Evolutionary conservation across 768 basidiomycete genomes (phyloP).

Genomic region (Lyophyllum semitale): DNA sequence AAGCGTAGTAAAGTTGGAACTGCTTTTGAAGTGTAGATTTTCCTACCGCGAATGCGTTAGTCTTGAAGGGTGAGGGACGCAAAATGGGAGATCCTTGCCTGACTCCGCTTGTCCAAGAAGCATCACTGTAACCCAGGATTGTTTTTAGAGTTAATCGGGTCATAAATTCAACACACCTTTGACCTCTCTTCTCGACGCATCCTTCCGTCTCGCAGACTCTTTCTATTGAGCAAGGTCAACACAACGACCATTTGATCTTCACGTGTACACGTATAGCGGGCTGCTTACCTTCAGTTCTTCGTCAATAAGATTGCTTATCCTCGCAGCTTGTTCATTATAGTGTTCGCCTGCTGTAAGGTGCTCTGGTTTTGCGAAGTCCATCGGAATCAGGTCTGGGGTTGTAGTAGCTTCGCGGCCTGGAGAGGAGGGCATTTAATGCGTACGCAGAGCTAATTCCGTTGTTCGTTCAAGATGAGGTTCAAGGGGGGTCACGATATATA

Average conservation of each 20-base stretch:
- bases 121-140: conserved; percentile 47
- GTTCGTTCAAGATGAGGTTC: conserved; percentile 2
- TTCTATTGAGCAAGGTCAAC: conserved; percentile 33
- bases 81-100: conserved; percentile 27
- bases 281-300: conserved; percentile 52
- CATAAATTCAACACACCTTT: conserved; percentile 43
- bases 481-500: conserved; percentile 2
- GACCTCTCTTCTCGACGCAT: conserved; percentile 39
- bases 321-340: conserved; percentile 45
- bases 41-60: conserved; percentile 32
- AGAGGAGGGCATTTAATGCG: conserved; percentile 10
- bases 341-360: conserved; percentile 11
- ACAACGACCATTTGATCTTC: neutral
- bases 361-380: conserved; percentile 14
- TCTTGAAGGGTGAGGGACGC: neutral
- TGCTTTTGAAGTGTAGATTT: conserved; percentile 87
- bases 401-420: neutral
- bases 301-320: conserved; percentile 54
- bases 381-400: conserved; percentile 10
- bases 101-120: conserved; percentile 80
- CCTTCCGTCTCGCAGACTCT: conserved; percentile 48
- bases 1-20: conserved; percentile 80
- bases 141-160: neutral
- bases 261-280: neutral
- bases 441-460: neutral